Base-by-base conservation (phyloP, 2,329 filamentous ascomycete species). In the Arachnomyces sp. region DNA sequence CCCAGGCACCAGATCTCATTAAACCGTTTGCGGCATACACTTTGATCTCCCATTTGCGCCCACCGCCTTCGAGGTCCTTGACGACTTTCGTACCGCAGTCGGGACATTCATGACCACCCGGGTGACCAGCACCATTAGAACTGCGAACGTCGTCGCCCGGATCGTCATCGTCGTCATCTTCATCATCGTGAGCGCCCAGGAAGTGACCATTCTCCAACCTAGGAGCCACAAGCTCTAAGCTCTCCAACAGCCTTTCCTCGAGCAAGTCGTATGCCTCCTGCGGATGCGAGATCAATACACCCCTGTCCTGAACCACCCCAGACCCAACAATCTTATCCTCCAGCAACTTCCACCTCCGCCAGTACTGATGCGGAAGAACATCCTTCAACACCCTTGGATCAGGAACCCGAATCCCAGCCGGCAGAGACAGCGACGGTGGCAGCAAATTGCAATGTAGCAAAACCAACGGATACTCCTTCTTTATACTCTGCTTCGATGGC, bases 11-110 rank as follows among this genome's bases (percentile, higher is more conserved):
- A 4, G 86, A 81, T 43, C 81, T 78, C 86, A 98, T 94, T 35
- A 96, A 68, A 0, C 92, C 92, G 60, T 96, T 98, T 38, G 88
- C 90, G 1, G 92, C 92, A 55, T 90, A 98, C 1, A 96, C 81
- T 56, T 88, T 92, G 59, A 96, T 71, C 61, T 63, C 71, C 66
- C 57, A 81, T 65, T 65, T 78, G 59, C 49, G 74, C 58, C 60
- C 73, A 54, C 36, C 70, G 58, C 54, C 68, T 45, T 56, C 43
- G 7, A 36, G 32, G 55, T 71, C 41, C 54, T 67, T 40, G 47
- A 60, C 67, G 53, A 79, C 20, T 56, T 68, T 44, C 52, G 67
- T 45, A 49, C 71, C 52, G 46, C 73, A 77, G 41, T 76, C 72
- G 1, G 60, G 60, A 50, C 73, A 77, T 32, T 64, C 59, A 31